Conservation (phyloP, 75 land plant genomes). For the Chamaecyparis obtusa region DNA sequence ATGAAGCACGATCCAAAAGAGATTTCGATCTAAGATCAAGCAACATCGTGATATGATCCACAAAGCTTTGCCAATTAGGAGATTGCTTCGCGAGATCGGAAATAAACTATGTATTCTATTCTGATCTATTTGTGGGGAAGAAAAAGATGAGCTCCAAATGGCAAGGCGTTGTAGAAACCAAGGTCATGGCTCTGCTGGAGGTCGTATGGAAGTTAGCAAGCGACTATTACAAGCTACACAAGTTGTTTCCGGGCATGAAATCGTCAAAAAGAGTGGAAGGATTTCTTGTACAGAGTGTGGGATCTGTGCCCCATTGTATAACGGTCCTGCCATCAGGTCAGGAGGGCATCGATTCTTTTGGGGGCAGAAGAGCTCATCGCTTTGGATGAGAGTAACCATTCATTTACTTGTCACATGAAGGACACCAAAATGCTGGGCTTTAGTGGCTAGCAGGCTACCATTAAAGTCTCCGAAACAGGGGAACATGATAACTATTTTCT, state of each 20-base stretch:
- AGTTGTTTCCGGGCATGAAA: conserved; percentile 33
- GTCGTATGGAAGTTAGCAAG: too few relatives aligned
- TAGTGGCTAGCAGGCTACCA: conserved; percentile 22
- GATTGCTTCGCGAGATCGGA: too few relatives aligned
- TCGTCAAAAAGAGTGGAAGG: conserved; percentile 25
- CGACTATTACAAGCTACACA: conserved; percentile 39
- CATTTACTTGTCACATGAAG: conserved; percentile 23
- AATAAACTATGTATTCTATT: too few relatives aligned
- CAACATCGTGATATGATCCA: too few relatives aligned
- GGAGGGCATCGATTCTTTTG: neutral
- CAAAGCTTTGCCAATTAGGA: too few relatives aligned
- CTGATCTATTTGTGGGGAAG: too few relatives aligned
- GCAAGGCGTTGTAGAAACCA: conserved; percentile 30
- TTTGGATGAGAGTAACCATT: conserved; percentile 18
- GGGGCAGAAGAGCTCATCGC: neutral
- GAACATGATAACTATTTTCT: neutral
- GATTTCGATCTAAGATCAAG: too few relatives aligned
- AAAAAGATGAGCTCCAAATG: conserved; percentile 18
- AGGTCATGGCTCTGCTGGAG: conserved; percentile 14
- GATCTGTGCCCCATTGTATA: too few relatives aligned
- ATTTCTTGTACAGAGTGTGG: too few relatives aligned
- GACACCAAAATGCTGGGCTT: conserved; percentile 33
- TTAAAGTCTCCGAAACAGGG: conserved; percentile 13
- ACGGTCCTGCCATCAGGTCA: too few relatives aligned
- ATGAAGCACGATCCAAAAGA: too few relatives aligned